Conservation (phyloP, 495 filamentous ascomycete genomes). For the Neurospora cerealis region DNA sequence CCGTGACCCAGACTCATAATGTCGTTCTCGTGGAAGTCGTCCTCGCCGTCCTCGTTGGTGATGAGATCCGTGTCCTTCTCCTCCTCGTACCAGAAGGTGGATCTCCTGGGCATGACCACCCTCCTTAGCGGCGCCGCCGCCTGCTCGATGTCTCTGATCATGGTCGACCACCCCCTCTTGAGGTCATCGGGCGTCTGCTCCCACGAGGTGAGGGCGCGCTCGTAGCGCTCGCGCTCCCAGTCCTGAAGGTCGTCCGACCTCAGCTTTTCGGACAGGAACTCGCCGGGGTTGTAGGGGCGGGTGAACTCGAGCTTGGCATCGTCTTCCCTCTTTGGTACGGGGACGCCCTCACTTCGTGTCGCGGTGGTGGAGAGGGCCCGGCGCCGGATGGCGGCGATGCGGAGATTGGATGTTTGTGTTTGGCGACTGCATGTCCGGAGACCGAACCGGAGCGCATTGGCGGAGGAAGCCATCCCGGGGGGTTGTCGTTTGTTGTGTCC, state of each 20-base stretch:
- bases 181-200: constrained; percentile 6
- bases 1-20: constrained; percentile 71
- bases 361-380: constrained; percentile 11
- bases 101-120: constrained; percentile 2
- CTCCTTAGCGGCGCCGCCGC: constrained; percentile 2
- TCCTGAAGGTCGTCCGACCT: constrained; percentile 3
- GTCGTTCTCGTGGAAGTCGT: constrained; percentile 58
- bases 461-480: constrained; percentile 38
- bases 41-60: constrained; percentile 28
- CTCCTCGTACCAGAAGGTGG: constrained; percentile 30
- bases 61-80: constrained; percentile 34
- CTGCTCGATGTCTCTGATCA: constrained; percentile 1
- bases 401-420: constrained; percentile 14
- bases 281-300: constrained; percentile 9
- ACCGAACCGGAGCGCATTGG: constrained; percentile 37
- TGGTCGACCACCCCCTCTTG: background rate
- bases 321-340: constrained; percentile 4
- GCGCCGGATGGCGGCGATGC: constrained; percentile 3
- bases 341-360: constrained; percentile 24
- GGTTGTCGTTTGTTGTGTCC: constrained; percentile 5
- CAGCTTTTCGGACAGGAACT: constrained; percentile 5
- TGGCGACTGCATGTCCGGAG: constrained; percentile 26
- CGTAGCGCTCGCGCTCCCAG: constrained; percentile 8
- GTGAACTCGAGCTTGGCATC: background rate
- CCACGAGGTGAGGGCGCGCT: background rate